Base-by-base conservation (phyloP, 352 stramenopile genomes). In the Pelagophyceae sp. region DNA sequence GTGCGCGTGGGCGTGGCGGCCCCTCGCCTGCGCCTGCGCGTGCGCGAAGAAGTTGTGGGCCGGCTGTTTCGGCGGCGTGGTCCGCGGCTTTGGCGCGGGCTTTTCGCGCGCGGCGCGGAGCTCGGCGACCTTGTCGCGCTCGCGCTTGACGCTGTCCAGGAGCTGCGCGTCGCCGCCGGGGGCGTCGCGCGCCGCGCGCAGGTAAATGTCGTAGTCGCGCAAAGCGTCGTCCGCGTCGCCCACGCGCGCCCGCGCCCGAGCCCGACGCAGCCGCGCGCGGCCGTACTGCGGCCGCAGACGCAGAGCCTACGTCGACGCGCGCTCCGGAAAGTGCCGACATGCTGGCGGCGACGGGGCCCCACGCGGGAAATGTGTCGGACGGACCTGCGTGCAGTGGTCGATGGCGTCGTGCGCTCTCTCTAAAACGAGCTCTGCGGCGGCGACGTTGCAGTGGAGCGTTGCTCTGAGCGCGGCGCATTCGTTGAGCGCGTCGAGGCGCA, bases 371-470 rank as follows among this genome's bases (percentile, higher is more conserved):
- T n/a, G n/a, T n/a, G n/a, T 6, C 67, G 11, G 11, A 2, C 51
- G 38, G 6, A 37, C 67, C 2, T 74, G 19, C 0, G 67, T 54
- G 67, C 67, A 74, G 38, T 50, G 35, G 25, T 74, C 67, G 33
- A 54, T 31, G 33, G 67, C 67, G 15, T 74, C 67, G 67, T 11
- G 35, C 15, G 17, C 11, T 0, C 67, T 33, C 23, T 74, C 67
- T 11, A 74, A n/a, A 23, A 74, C 67, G 35, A 74, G 38, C 11
- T 33, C 67, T 23, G 17, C 19, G 17, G 67, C 67, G 67, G 67
- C 67, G 67, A 74, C 35, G 38, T 74, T 74, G 38, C 67, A 74
- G 67, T 74, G 67, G 35, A 74, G 6, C 67, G 67, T 37, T 3
- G 67, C 67, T 11, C 67, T 27, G 5, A 74, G 6, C 11, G 17